phyloP scores from a whole-genome alignment of 1,284 basidiomycete genomes.

The Grifola frondosa region DNA sequence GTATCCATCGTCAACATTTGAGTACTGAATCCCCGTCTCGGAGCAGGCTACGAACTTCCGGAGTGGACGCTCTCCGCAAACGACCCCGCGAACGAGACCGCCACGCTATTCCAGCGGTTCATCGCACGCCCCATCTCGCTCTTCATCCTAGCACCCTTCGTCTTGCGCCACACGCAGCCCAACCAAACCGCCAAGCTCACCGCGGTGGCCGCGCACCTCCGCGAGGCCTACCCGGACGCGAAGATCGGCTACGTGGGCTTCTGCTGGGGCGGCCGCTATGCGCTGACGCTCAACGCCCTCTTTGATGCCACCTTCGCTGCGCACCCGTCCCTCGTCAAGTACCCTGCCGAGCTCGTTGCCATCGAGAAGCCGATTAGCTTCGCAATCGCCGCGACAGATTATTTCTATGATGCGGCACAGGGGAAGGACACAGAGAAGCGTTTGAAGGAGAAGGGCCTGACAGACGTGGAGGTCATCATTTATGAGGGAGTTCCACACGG shows the following conservation, averaged over 20 bases:
- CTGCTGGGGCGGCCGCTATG: constrained; percentile 29
- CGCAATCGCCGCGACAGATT: constrained; percentile 16
- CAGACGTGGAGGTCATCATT: constrained; percentile 22
- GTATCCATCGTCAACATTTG: not conserved
- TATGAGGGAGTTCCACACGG: constrained; percentile 25
- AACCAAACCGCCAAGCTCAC: constrained; percentile 17
- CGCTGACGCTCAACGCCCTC: constrained; percentile 21
- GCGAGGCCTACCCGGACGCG: constrained; percentile 12
- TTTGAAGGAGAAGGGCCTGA: constrained; percentile 16
- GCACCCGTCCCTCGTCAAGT: constrained; percentile 24
- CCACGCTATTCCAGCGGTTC: constrained; percentile 16
- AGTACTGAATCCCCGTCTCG: not conserved
- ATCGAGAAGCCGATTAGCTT: constrained; percentile 23
- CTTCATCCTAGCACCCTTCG: constrained; percentile 21
- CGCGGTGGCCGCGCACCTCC: constrained; percentile 12
- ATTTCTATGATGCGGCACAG: constrained; percentile 6
- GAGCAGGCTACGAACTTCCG: constrained; percentile 19
- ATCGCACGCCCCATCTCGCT: constrained; percentile 15
- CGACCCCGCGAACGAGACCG: constrained; percentile 9
- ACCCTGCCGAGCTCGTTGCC: constrained; percentile 21
- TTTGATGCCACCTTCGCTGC: constrained; percentile 25
- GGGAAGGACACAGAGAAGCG: constrained; percentile 20
- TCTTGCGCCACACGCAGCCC: constrained; percentile 18
- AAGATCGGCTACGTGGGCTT: constrained; percentile 25
- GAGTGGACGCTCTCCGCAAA: constrained; percentile 18